Percentiles rank a stretch among this genome's conserved stretches.
phyloP scores from a whole-genome alignment of 768 basidiomycete genomes.

The Sistotremastrum suecicum region DNA sequence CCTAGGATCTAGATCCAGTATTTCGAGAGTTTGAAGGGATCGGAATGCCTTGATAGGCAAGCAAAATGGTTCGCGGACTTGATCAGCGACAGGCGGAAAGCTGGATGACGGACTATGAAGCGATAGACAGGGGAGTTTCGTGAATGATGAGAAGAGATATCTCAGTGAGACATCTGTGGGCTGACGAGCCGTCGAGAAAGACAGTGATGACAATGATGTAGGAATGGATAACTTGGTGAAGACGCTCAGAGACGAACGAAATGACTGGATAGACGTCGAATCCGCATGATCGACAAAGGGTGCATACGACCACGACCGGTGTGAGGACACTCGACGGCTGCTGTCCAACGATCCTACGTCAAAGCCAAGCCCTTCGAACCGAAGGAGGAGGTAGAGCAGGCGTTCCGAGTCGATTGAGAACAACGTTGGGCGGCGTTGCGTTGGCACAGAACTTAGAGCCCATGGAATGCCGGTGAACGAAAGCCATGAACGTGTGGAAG shows the following conservation, averaged over 20 bases:
- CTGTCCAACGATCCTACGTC: slow-evolving; percentile 72
- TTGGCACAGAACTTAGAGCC: slow-evolving; percentile 16
- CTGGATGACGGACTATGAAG: slow-evolving; percentile 41
- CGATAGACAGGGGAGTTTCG: slow-evolving; percentile 69
- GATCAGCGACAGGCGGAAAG: slow-evolving; percentile 40
- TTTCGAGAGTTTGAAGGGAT: slow-evolving; percentile 64
- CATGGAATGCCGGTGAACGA: slow-evolving; percentile 1
- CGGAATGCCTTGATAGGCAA: slow-evolving; percentile 78
- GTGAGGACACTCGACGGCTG: slow-evolving; percentile 50
- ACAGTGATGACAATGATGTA: slow-evolving; percentile 7
- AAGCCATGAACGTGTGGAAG: slow-evolving; percentile 1
- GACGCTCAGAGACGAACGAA: slow-evolving; percentile 62
- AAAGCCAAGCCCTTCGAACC: slow-evolving; percentile 69
- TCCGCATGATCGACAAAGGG: slow-evolving; percentile 50
- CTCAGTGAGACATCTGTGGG: slow-evolving; percentile 59
- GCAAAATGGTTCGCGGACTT: slow-evolving; percentile 56
- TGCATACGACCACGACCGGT: slow-evolving; percentile 60
- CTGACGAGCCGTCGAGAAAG: too few species aligned
- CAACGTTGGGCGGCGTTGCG: slow-evolving; percentile 40
- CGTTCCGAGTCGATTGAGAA: slow-evolving; percentile 68
- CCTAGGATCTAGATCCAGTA: slow-evolving; percentile 71
- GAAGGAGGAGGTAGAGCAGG: slow-evolving; percentile 79
- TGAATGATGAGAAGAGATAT: slow-evolving; percentile 82
- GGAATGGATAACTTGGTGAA: slow-evolving; percentile 65
- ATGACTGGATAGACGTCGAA: slow-evolving; percentile 55